These are phyloP conservation scores for Bipolaris cookei DNA, from an alignment of 2,329 filamentous ascomycete genomes.

Conservation along the genomic window DNA sequence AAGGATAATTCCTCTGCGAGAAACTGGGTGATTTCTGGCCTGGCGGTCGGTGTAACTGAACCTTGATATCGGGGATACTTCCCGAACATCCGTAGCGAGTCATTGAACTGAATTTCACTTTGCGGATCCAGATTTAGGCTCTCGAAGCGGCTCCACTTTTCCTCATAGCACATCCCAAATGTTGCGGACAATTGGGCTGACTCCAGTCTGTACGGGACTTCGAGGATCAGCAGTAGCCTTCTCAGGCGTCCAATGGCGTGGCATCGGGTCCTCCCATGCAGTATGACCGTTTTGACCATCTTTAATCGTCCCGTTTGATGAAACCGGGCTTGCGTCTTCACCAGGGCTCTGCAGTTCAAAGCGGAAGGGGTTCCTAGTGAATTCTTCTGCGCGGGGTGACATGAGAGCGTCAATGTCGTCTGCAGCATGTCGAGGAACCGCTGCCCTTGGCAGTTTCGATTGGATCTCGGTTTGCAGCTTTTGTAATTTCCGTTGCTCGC, in stretches of 20 bases:
- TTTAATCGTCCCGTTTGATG: slow-evolving; percentile 43
- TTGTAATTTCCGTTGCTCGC: slow-evolving; percentile 47
- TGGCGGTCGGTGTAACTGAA: slow-evolving; percentile 7
- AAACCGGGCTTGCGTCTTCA: slow-evolving; percentile 40
- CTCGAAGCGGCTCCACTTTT: slow-evolving; percentile 1
- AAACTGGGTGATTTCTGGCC: slow-evolving; percentile 9
- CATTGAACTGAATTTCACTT: neutral
- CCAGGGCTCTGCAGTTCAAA: slow-evolving; percentile 36
- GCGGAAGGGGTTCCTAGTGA: slow-evolving; percentile 63
- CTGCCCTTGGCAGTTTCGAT: slow-evolving; percentile 41
- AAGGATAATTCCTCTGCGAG: slow-evolving; percentile 11
- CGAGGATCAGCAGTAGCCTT: slow-evolving; percentile 69
- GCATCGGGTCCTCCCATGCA: slow-evolving; percentile 33
- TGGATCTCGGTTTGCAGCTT: slow-evolving; percentile 51
- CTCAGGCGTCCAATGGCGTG: slow-evolving; percentile 58
- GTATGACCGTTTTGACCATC: slow-evolving; percentile 36
- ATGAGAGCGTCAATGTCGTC: slow-evolving; percentile 63
- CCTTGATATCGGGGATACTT: slow-evolving; percentile 2
- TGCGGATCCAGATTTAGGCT: neutral
- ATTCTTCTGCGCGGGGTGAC: slow-evolving; percentile 74
- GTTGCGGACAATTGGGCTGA: slow-evolving; percentile 75
- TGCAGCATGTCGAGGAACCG: slow-evolving; percentile 35
- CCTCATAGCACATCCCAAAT: slow-evolving; percentile 77
- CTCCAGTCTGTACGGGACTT: slow-evolving; percentile 75
- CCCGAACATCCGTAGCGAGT: slow-evolving; percentile 1